Base-by-base conservation (phyloP, 176 grass and related monocot species). In the Oryza australiensis region DNA sequence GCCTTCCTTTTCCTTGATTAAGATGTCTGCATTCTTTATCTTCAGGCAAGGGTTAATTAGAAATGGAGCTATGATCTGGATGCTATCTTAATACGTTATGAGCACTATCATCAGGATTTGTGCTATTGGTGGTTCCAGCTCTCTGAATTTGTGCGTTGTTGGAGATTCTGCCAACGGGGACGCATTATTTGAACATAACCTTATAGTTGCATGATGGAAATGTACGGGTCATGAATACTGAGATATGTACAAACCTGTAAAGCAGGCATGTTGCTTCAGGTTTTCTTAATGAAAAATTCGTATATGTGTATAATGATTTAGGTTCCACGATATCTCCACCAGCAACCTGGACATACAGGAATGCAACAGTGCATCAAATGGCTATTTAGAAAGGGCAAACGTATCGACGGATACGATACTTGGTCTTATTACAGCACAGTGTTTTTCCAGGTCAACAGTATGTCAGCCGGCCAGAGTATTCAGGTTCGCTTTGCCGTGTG, bases 151-250 rank as follows among this genome's bases (percentile, higher is more conserved):
- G 26, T 70, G 72, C 1, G 13, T 62, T 14, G 83, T 80, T 86
- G 68, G 79, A 79, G 68, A 79, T 86, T 74, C 74, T 73, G 79
- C 79, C 88, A 74, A 74, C 83, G 57, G n/a, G 28, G 78, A 74
- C 15, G 62, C 68, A 8, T 46, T 1, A 24, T 38, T 20, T 30
- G 40, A 49, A 45, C 46, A 37, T 45, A 29, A 49, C 35, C 62
- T 32, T 62, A 62, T 90, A 74, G 60, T 30, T 71, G 88, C 48
- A 16, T 26, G 38, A 26, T 77, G 16, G 72, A 72, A 72, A 41
- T 26, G 26, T 5, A 70, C 24, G 14, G 3, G 42, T 26, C 41
- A 85, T 15, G 33, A 18, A 13, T 70, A 27, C 71, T 70, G 40
- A 34, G 15, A 85, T 76, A 28, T n/a, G 51, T 55, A 55, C n/a